Evolutionary conservation across 176 grass and related monocot genomes (phyloP), one percentile per base, ranked within the genome.

Genomic region (Rhynchospora breviuscula): DNA sequence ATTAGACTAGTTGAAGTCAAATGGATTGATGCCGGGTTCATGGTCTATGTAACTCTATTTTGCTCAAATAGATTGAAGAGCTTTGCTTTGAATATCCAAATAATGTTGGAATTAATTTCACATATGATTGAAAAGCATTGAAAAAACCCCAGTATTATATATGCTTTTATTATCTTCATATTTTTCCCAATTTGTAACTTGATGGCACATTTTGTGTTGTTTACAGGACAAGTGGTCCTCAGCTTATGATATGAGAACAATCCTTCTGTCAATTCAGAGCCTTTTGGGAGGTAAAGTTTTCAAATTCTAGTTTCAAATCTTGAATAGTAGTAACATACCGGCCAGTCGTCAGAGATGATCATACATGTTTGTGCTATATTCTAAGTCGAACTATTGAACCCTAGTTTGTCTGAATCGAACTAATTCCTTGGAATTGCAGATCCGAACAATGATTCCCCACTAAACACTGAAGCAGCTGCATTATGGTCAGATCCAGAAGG

Each of bases 241-340:
- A 40, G 92, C 95, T 18, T 98, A 98, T 89, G 95, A 98, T 89
- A 92, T 98, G 22, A 94, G 95, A 82, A 98, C 95, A 83, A 91
- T 94, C 83, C 92, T 98, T 63, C 89, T 95, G 31, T 98, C 95
- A 84, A 93, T 98, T 79, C 92, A 98, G 86, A 95, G 92, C 82
- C 91, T 98, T 25, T 84, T 98, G 62, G 95, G 92, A 84, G 94
- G 94, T 97, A 90, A 13, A 18, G 10, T 82, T 53, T 25, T 63
- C 22, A 51, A 25, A 82, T 6, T 79, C 21, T 65, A 81, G 14
- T 60, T 21, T 45, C 18, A 81, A 81, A 35, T 23, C 48, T 23
- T n/a, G 4, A 17, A 18, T 12, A 68, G 31, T 67, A 40, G 1
- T 29, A 5, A n/a, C 51, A 76, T 76, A 54, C 26, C 21, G 13